Percentiles rank a stretch among this genome's conserved stretches.
Evolutionary conservation across 163 green algal genomes (phyloP).

Genomic region (Chlamydomonas reinhardtii): DNA sequence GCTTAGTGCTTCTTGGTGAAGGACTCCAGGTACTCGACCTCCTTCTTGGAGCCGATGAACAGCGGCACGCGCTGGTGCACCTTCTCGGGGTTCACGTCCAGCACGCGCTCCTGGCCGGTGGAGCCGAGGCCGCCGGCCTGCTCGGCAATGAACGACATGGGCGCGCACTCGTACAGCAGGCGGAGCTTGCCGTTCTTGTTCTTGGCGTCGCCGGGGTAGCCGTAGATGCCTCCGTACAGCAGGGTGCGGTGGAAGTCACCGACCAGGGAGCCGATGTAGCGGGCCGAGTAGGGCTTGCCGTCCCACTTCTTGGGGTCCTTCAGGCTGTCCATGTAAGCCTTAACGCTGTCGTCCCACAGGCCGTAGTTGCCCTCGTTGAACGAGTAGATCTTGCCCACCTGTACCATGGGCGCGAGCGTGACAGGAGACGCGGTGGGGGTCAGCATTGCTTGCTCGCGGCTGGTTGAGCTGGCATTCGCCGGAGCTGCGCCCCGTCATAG

Average conservation of each 20-base stretch:
- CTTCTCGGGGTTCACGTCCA: slow-evolving; percentile 88
- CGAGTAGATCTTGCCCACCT: slow-evolving; percentile 97
- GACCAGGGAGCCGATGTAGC: slow-evolving; percentile 98
- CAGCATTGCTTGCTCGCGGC: no score
- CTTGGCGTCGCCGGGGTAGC: slow-evolving; percentile 95
- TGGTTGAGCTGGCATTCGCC: no score
- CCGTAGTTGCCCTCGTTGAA: slow-evolving; percentile 99
- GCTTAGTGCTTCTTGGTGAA: slow-evolving; percentile 78
- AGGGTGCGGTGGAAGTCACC: slow-evolving; percentile 99
- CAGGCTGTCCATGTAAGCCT: slow-evolving; percentile 91
- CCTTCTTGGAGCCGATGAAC: slow-evolving; percentile 89
- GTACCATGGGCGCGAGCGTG: no score
- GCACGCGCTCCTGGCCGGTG: slow-evolving; percentile 86
- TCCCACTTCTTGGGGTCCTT: slow-evolving; percentile 85
- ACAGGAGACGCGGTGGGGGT: no score
- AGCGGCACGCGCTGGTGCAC: slow-evolving; percentile 96
- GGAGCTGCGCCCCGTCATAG: no score
- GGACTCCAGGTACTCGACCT: slow-evolving; percentile 93
- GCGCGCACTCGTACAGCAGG: slow-evolving; percentile 98
- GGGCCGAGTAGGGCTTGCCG: slow-evolving; percentile 95
- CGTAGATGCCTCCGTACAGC: slow-evolving; percentile 98
- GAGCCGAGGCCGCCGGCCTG: slow-evolving; percentile 93
- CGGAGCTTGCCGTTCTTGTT: slow-evolving; percentile 98
- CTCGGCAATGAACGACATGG: slow-evolving; percentile 97
- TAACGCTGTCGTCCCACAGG: slow-evolving; percentile 80